phyloP scores from a whole-genome alignment of 306 rosid species.

The Cucumis hystrix region DNA sequence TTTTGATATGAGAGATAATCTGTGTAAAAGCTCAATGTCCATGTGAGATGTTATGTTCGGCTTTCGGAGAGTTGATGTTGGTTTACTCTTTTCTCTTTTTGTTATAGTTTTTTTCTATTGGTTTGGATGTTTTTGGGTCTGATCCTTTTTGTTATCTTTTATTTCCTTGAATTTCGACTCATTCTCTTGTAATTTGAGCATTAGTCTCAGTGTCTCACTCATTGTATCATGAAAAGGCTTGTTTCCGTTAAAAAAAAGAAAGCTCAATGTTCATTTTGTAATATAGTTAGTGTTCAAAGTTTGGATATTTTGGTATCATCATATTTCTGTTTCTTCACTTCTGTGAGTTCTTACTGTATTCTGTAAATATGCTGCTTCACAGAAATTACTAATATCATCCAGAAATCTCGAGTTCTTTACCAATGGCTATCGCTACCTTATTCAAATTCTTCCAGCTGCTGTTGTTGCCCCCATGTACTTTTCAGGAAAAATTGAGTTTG shows the following conservation, averaged over 20 bases:
- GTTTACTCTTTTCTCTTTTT: no score
- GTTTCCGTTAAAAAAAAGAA: no score
- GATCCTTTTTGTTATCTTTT: no score
- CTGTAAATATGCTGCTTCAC: constrained; percentile 18
- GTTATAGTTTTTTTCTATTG: no score
- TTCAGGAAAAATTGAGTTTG: constrained; percentile 93
- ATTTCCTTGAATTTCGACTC: no score
- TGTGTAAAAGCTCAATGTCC: not conserved
- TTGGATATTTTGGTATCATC: not conserved
- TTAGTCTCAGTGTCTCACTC: no score
- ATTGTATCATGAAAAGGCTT: no score
- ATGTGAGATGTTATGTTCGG: not conserved
- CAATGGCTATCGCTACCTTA: constrained; percentile 78
- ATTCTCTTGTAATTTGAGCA: no score
- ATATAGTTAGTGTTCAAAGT: not conserved
- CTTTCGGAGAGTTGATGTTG: no score
- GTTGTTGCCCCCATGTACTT: constrained; percentile 98
- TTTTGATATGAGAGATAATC: not conserved
- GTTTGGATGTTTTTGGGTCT: no score
- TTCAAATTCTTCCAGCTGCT: constrained; percentile 96
- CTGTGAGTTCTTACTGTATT: not conserved
- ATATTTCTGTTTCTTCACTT: not conserved
- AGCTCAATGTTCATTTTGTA: not conserved
- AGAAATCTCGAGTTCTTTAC: constrained; percentile 93
- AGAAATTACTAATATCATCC: constrained; percentile 80